Evolutionary conservation across 1,139 yeast species (phyloP), one percentile per base, ranked within the genome.

Genomic region (Kodamaea derodonti): DNA sequence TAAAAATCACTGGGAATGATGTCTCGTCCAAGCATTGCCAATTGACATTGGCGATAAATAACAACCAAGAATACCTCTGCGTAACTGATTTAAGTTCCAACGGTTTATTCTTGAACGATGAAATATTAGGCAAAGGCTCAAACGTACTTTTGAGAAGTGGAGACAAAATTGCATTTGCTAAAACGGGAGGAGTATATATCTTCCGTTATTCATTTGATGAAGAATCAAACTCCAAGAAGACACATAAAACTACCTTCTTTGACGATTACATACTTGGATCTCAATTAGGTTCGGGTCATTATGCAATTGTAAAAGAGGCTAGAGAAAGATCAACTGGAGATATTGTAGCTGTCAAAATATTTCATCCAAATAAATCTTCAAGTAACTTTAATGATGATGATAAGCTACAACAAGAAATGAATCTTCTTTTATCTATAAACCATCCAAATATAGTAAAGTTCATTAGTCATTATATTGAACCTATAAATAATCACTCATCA

Each of bases 221-320:
- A 31, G 46, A 49, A 12, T 40, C 43, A 16, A 41, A 40, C 8
- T 29, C 34, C 9, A 30, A 34, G 39, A 33, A 51, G 30, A 43
- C 44, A 11, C 45, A 42, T 13, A 51, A 49, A 41, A 44, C 48
- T 31, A 61, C 80, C 7, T 77, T 82, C 41, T 78, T 72, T 43
- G 84, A 80, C 49, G 73, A 74, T 40, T 84, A 80, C 49, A 62
- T 76, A 1, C 46, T 81, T 26, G 84, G 85, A 0, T 67, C 65
- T 37, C 77, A 80, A 43, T 58, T 84, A 18, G 94, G 94, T 0
- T 62, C 82, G 3, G 94, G 94, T 0, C 92, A 82, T 57, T 84
- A 83, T 52, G 92, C 92, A 1, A 76, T 79, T 14, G 94, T 84
- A 2, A 80, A 77, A 50, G 86, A 81, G 43, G 87, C 87, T 2